Evolutionary conservation across 1,139 yeast genomes (phyloP), one percentile per base, ranked within the genome.

Genomic region (Sugiyamaella sp.): DNA sequence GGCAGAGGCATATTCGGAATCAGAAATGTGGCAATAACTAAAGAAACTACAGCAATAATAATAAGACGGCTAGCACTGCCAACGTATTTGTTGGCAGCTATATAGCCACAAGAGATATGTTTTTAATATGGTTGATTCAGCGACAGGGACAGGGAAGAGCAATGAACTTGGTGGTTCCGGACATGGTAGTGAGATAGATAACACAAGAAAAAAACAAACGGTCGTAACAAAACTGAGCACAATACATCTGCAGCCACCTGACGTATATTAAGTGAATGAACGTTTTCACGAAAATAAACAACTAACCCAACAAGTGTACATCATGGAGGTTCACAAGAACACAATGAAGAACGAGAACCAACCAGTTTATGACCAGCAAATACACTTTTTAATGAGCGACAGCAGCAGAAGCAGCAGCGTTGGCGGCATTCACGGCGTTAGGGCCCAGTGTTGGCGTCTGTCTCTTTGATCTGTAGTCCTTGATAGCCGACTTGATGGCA

Each of bases 401-500:
- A 19, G 56, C 54, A 32, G 46, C 45, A 14, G 45, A n/a, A n/a
- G n/a, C 33, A 2, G 43, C 33, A 29, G 56, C 54, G 6, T 38
- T 29, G 8, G 53, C 40, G 6, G 56, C 33, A 6, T 54, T 45
- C n/a, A 48, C 55, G 17, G 68, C 70, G 39, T 66, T 70, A 2
- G 74, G 73, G 9, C 74, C 74, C 22, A 71, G 59, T 10, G 74
- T 71, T 20, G 74, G 72, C 22, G 60, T 49, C 60, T 61, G 60
- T 53, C 73, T 64, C 85, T 93, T 93, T 52, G 90, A 73, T 72
- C 83, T 82, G 79, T 91, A 93, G 71, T 93, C 99, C 76, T 89
- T 90, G 65, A 93, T 93, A 19, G 99, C 99, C 51, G 93, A 85
- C 79, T 93, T 91, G 72, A 93, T 93, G 55, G 99, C 98, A 68